Evolutionary conservation across 2,329 filamentous ascomycete species (phyloP).

Genomic region (Thermomyces lanuginosus): DNA sequence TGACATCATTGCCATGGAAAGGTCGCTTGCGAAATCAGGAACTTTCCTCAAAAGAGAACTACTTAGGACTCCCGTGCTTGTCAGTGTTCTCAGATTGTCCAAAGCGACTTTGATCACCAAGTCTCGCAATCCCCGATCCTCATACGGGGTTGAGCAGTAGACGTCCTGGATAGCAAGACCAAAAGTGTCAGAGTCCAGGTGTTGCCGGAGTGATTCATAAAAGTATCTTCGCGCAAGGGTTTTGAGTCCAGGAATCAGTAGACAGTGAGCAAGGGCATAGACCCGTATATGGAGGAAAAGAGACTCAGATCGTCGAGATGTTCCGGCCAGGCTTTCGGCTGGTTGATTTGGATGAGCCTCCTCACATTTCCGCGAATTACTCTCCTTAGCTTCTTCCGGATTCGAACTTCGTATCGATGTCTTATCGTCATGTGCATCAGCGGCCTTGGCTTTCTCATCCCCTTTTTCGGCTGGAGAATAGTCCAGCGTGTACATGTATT

Average conservation of each 20-base stretch:
- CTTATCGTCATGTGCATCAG: not conserved
- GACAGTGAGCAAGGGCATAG: conserved; percentile 1
- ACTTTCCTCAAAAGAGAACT: not conserved
- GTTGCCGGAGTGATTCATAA: not conserved
- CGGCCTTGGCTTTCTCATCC: not conserved
- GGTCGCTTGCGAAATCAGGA: not conserved
- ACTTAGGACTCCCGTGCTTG: not conserved
- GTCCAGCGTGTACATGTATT: conserved; percentile 4
- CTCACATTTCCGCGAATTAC: no score
- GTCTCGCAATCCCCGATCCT: conserved; percentile 1
- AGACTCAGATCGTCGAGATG: not conserved
- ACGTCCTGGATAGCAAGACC: not conserved
- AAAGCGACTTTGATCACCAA: not conserved
- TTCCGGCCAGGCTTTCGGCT: not conserved
- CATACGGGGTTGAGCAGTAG: conserved; percentile 1
- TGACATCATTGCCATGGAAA: not conserved
- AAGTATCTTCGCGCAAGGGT: conserved; percentile 1
- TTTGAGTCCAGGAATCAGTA: conserved; percentile 1
- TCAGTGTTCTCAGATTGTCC: not conserved
- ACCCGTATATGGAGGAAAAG: not conserved
- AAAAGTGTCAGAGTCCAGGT: not conserved
- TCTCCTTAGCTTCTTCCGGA: no score
- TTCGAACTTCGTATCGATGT: no score
- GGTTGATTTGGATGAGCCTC: no score
- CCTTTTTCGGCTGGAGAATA: not conserved